Conservation (phyloP, 108 stramenopile genomes). For the Nannochloropsis oceanica region DNA sequence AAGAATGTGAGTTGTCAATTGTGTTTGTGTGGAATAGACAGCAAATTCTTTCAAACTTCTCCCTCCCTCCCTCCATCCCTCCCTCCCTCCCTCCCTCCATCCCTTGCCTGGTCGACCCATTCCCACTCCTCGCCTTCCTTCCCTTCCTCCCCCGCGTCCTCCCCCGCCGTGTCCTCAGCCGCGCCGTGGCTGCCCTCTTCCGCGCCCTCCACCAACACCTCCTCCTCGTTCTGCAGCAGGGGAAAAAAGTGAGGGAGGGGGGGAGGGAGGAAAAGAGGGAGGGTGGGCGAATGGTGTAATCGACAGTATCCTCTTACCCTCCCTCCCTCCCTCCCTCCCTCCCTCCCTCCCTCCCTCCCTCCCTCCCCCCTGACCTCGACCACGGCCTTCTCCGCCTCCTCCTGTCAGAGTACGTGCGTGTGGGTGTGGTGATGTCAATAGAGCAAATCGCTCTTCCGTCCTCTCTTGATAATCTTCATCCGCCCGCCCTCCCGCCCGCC, state of each 20-base stretch:
- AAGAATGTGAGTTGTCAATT: neutral
- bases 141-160: neutral
- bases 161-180: conserved; percentile 25
- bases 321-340: no score
- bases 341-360: neutral
- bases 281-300: neutral
- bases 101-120: neutral
- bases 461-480: neutral
- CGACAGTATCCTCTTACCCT: neutral
- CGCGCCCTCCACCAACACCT: neutral
- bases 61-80: neutral
- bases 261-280: neutral
- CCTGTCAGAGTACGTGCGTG: neutral
- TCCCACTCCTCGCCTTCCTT: neutral
- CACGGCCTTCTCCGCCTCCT: neutral
- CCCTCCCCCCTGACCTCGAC: neutral
- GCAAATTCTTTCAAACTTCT: neutral
- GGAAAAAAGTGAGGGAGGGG: no score
- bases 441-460: neutral
- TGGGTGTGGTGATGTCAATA: neutral
- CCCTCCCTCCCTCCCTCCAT: neutral
- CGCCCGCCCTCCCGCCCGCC: conserved; percentile 8
- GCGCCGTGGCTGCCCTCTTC: conserved; percentile 28
- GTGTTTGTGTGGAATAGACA: no score
- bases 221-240: neutral